A percentile compares a stretch with the other conserved stretches of the same genome.
Evolutionary conservation across 1,284 basidiomycete genomes (phyloP).

Genomic region (Rugosomyces carneus): DNA sequence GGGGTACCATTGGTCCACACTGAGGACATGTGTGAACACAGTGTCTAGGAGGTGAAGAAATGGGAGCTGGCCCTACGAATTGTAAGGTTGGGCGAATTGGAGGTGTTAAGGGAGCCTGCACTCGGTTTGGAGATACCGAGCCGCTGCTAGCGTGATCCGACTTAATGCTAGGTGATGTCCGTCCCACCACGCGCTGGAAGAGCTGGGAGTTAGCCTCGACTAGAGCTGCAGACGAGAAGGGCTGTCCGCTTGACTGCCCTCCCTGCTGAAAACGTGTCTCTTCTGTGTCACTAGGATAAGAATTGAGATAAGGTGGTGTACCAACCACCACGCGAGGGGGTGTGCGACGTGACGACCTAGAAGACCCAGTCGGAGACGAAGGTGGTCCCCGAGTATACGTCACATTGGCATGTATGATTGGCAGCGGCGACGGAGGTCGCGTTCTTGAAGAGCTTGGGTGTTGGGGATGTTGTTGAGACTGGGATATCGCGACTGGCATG

Average conservation of each 20-base stretch:
- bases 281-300: conserved; percentile 21
- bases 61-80: neutral
- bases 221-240: neutral
- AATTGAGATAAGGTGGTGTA: conserved; percentile 24
- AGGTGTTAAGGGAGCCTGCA: conserved; percentile 7
- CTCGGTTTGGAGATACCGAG: neutral
- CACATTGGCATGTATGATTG: conserved; percentile 10
- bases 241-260: neutral
- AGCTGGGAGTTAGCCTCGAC: neutral
- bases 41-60: neutral
- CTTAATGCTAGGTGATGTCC: conserved; percentile 10
- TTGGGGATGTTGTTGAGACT: conserved; percentile 9
- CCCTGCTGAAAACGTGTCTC: neutral
- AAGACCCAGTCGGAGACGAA: conserved; percentile 12
- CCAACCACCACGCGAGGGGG: conserved; percentile 18
- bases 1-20: conserved; percentile 2
- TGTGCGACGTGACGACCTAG: conserved; percentile 3
- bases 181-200: conserved; percentile 14
- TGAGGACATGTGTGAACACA: conserved; percentile 6
- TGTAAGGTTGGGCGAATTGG: neutral
- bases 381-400: conserved; percentile 14
- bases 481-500: conserved; percentile 3
- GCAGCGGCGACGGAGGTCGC: conserved; percentile 4
- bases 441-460: neutral
- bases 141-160: conserved; percentile 3